Evolutionary conservation across 2,329 filamentous ascomycete genomes (phyloP), one percentile per base, ranked within the genome.

Genomic region (Aspergillus hortae): DNA sequence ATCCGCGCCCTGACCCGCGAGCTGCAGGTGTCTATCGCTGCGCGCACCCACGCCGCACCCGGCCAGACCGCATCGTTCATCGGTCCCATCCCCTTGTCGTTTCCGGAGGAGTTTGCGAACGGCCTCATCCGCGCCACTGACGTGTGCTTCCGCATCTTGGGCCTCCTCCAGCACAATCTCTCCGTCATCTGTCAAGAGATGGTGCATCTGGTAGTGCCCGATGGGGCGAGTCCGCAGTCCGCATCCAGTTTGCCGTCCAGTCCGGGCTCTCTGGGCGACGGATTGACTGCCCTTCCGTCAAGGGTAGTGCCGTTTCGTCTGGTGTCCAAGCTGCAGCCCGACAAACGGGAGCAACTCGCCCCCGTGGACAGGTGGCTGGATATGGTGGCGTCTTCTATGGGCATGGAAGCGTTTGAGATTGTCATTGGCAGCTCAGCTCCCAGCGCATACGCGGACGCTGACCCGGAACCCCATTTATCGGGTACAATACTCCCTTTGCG

Each of bases 321-420:
- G 11, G 40, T 42, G 14, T 42, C 40, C 6, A 42, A 17, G 17
- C 40, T 42, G 15, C 15, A 42, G 11, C 15, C 40, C 15, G 15
- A 23, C 9, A 19, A 9, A 23, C 7, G 17, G 15, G 30, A 44
- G 38, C 33, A 52, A n/a, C 40, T 57, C 11, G 48, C 44, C 0
- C 47, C 57, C 5, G 54, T 58, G 6, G 53, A 57, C 35, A 49
- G 56, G 42, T 62, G 60, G 58, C 51, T 61, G 27, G 60, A 62
- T 42, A 35, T 53, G 38, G 60, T 61, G 21, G 60, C 58, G 36
- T 60, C 60, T n/a, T 61, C 60, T 12, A 58, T 62, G 57, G 60
- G 58, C 4, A 52, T 62, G 23, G 60, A 57, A 17, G 59, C 58
- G 23, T 55, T 62, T 23, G 54, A 57, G 4, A 46, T 62, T 4